Base-by-base conservation (phyloP, 176 grass and related monocot species). In the Chrysopogon serrulatus region DNA sequence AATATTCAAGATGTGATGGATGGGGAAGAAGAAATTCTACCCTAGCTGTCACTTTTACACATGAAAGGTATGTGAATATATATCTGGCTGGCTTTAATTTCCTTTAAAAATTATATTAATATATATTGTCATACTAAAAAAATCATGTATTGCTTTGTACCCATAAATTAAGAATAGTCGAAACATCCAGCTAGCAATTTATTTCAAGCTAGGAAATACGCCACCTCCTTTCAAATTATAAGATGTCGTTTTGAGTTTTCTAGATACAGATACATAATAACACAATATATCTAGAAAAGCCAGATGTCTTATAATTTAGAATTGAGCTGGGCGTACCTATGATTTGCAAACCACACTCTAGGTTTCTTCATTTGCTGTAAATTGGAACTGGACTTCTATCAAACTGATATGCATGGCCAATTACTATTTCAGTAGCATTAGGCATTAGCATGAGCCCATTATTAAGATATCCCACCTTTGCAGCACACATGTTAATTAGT, bases 1-100 rank as follows among this genome's bases (percentile, higher is more conserved):
- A 77, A 42, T 53, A 82, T 78, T 65, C 44, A 71, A 78, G 56
- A 86, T 82, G 73, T 37, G 79, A 49, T 86, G 43, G 72, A 86
- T 75, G 59, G 16, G 26, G 10, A 45, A 64, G 13, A 36, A 45
- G 41, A 78, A 45, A 73, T 86, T 72, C 42, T 59, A 17, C 44
- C 66, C 11, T 67, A 51, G 36, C 28, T 43, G 3, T 28, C 37
- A 13, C 49, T n/a, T 24, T 17, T 21, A 30, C 35, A 54, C 41
- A 24, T 57, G 73, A 77, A 49, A 77, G 35, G 35, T 57, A 77
- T 26, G 5, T 61, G 51, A 26, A 59, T 12, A 26, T 59, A 65
- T 75, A 33, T 15, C 6, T 10, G 8, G 73, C 10, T 34, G 83
- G 8, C 26, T 57, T 77, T 27, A 68, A 1, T 41, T 26, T 76